A percentile compares a stretch with the other conserved stretches of the same genome.
These are phyloP conservation scores for Wallacemonas rigidus DNA, from an alignment of 208 protist species.

Conservation along the genomic window DNA sequence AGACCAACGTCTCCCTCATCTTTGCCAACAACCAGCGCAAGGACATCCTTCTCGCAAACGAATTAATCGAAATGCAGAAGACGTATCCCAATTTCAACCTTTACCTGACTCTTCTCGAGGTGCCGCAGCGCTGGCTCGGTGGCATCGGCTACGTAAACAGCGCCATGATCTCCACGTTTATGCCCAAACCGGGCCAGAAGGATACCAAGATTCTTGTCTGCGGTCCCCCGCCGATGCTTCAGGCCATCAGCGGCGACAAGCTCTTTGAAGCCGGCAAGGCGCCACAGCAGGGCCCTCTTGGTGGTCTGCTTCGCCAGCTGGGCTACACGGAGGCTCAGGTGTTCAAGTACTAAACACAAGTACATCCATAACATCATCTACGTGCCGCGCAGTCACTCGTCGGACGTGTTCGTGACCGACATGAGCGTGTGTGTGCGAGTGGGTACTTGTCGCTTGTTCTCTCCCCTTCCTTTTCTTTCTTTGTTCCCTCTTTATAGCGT, in stretches of 20 bases:
- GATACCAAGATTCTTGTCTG: conserved; percentile 84
- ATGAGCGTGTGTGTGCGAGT: no score
- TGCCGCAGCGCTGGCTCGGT: conserved; percentile 75
- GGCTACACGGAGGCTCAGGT: conserved; percentile 84
- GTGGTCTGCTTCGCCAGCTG: conserved; percentile 66
- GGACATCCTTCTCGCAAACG: conserved; percentile 91
- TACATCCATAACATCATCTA: no score
- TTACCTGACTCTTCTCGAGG: conserved; percentile 84
- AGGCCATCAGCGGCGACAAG: conserved; percentile 87
- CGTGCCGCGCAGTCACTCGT: no score
- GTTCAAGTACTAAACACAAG: conserved; percentile 75
- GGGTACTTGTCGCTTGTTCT: background rate
- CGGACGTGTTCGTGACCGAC: no score
- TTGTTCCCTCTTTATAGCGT: conserved; percentile 11
- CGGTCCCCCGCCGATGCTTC: conserved; percentile 86
- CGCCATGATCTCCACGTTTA: conserved; percentile 81
- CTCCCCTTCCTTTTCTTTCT: conserved; percentile 4
- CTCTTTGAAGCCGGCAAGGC: conserved; percentile 52
- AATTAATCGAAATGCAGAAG: conserved; percentile 83
- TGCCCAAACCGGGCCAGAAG: conserved; percentile 73
- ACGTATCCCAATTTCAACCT: conserved; percentile 87
- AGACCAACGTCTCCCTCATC: conserved; percentile 85
- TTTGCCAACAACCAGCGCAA: conserved; percentile 87
- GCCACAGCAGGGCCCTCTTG: conserved; percentile 69
- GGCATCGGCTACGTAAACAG: conserved; percentile 81